These are phyloP conservation scores for Coffea humblotiana DNA, from an alignment of 305 asterid genomes.

Conservation along the genomic window DNA sequence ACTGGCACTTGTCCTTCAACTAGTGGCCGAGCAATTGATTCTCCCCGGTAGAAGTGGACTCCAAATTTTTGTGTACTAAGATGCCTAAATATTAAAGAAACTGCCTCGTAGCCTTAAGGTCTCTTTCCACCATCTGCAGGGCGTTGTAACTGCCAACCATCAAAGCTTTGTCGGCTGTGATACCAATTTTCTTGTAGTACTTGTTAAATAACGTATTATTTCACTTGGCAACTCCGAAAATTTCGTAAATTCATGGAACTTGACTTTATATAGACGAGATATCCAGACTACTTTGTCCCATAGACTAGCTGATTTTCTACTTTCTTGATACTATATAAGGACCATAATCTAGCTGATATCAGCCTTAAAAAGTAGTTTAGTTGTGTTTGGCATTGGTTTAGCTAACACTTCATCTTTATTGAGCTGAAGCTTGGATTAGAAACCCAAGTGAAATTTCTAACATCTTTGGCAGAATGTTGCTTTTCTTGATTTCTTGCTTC, in stretches of 20 bases:
- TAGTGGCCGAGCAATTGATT: background rate
- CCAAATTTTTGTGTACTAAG: constrained; percentile 36
- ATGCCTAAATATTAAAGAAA: constrained; percentile 29
- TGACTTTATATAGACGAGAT: constrained; percentile 6
- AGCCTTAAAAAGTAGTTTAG: background rate
- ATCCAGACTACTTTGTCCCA: constrained; percentile 11
- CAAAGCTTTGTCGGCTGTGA: constrained; percentile 51
- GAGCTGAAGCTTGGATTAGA: background rate
- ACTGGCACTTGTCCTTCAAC: background rate
- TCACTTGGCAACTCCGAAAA: constrained; percentile 34
- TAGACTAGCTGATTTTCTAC: constrained; percentile 3
- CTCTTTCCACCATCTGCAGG: constrained; percentile 29
- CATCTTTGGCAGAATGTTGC: constrained; percentile 43
- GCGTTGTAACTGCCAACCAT: constrained; percentile 65
- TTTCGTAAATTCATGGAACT: constrained; percentile 15
- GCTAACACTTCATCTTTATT: background rate
- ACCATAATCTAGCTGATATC: constrained; percentile 1
- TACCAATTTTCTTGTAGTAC: constrained; percentile 23
- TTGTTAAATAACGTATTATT: background rate
- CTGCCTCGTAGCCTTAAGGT: constrained; percentile 26
- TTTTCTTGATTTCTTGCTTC: constrained; percentile 53
- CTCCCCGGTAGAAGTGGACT: constrained; percentile 6
- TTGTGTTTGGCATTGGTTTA: background rate
- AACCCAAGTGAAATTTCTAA: constrained; percentile 12
- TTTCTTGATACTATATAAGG: constrained; percentile 10